Base-by-base conservation (phyloP, 2,329 filamentous ascomycete species). In the Colletotrichum phormii region DNA sequence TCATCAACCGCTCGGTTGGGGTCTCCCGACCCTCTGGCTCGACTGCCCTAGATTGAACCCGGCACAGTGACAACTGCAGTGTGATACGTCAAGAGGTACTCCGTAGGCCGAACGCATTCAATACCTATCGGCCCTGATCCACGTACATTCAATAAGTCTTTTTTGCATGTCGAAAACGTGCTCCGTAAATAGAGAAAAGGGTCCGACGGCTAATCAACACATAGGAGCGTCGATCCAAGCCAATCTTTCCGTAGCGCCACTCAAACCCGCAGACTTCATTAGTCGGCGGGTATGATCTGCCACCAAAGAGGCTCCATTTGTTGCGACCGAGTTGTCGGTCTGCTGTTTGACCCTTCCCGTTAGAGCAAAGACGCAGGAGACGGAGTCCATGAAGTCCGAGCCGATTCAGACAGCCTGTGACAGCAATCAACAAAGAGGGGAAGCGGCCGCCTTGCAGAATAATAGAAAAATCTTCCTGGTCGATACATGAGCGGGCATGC, bases 171-270 rank as follows among this genome's bases (percentile, higher is more conserved):
- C 70, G n/a, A 72, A 55, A 64, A 69, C 59, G 53, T 70, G 59
- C 60, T 72, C 60, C 54, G 59, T 64, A 64, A 72, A 54, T 61
- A 72, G 60, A 57, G 60, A 33, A 29, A 64, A 57, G 70, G 70
- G 66, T 64, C 66, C 55, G 55, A 66, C 54, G 60, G 65, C 66
- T 68, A 68, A 24, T 62, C 63, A 59, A 66, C 42, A 64, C 53
- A 69, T n/a, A 18, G 60, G 26, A 72, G 64, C 60, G 60, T 72
- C 70, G 70, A 72, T 72, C 66, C 46, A 60, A 60, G 59, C 60
- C 64, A 72, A 64, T 72, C 59, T 15, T 55, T 60, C 70, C 54
- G 55, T 60, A 35, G 65, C 60, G 66, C 66, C 66, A 72, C 70
- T 55, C 55, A 54, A 72, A 53, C 65, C 66, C 54, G 42, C 66